phyloP scores from a whole-genome alignment of 345 rosid genomes.

The Clarkia xantiana region DNA sequence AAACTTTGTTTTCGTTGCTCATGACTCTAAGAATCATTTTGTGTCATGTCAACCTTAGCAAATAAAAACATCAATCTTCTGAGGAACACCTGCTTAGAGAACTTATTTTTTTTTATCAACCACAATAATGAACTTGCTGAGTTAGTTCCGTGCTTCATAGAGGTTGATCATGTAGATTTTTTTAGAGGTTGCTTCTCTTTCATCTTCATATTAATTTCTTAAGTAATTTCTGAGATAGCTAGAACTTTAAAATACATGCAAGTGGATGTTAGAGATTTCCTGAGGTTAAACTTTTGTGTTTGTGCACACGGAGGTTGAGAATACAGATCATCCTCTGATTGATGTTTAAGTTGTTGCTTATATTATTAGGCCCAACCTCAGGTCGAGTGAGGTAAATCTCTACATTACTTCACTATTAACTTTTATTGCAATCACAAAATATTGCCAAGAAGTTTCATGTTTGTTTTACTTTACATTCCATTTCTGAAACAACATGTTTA shows the following conservation, averaged over 20 bases:
- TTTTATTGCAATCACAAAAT: background rate
- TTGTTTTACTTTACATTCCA: too few relatives aligned
- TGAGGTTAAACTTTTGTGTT: slow-evolving; percentile 65
- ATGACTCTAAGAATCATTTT: slow-evolving; percentile 60
- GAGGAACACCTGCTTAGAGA: slow-evolving; percentile 51
- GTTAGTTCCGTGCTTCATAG: slow-evolving; percentile 57
- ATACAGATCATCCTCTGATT: slow-evolving; percentile 55
- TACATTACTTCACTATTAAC: too few relatives aligned
- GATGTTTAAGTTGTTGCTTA: slow-evolving; percentile 88
- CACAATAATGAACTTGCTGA: slow-evolving; percentile 87
- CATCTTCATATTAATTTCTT: background rate
- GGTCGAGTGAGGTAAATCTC: slow-evolving; percentile 64
- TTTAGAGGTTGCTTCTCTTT: slow-evolving; percentile 16
- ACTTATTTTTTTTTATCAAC: slow-evolving; percentile 64
- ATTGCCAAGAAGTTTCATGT: too few relatives aligned
- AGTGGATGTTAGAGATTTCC: slow-evolving; percentile 80
- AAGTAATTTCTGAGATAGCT: background rate
- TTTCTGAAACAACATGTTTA: too few relatives aligned
- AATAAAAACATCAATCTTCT: slow-evolving; percentile 74
- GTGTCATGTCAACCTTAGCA: slow-evolving; percentile 74
- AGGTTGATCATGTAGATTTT: slow-evolving; percentile 88
- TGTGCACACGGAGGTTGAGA: slow-evolving; percentile 57
- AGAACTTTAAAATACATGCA: slow-evolving; percentile 7
- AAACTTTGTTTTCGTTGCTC: slow-evolving; percentile 74
- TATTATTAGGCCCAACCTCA: slow-evolving; percentile 82